Conservation (phyloP, 345 rosid species). For the Atalantia buxifolia region DNA sequence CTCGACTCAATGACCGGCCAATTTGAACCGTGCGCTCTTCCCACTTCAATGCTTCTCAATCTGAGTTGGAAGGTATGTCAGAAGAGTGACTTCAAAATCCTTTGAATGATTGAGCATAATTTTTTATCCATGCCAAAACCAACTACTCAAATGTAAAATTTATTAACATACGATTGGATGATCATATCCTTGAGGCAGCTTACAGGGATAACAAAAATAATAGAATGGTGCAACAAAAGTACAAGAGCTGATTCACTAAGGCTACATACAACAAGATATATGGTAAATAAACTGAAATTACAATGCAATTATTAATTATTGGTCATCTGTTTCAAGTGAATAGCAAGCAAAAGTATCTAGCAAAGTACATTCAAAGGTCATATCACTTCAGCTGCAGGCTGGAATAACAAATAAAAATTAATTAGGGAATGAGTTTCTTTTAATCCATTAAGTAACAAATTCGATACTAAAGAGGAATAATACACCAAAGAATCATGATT, state of each 20-base stretch:
- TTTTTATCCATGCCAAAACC: too few relatives aligned
- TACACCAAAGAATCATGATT: constrained; percentile 24
- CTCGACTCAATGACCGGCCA: too few relatives aligned
- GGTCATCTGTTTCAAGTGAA: neutral
- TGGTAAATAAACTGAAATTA: neutral
- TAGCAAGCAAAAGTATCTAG: neutral
- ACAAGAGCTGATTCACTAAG: neutral
- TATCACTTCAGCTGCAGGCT: neutral
- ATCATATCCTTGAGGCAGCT: neutral
- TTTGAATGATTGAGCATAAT: too few relatives aligned
- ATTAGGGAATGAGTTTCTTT: neutral
- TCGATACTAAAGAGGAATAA: constrained; percentile 17
- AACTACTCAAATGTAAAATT: too few relatives aligned
- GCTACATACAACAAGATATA: too few relatives aligned
- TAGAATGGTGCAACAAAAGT: neutral
- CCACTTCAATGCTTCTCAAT: too few relatives aligned
- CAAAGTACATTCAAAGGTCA: neutral
- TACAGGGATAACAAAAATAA: neutral
- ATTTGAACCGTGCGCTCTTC: too few relatives aligned
- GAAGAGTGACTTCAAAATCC: too few relatives aligned
- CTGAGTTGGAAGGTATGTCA: too few relatives aligned
- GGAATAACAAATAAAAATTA: neutral
- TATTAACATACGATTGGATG: neutral
- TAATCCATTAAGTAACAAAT: neutral
- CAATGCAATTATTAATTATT: constrained; percentile 2